A percentile compares a stretch with the other conserved stretches of the same genome.
These are phyloP conservation scores for Ettlia oleoabundans DNA, from an alignment of 139 green algal species.

Conservation along the genomic window DNA sequence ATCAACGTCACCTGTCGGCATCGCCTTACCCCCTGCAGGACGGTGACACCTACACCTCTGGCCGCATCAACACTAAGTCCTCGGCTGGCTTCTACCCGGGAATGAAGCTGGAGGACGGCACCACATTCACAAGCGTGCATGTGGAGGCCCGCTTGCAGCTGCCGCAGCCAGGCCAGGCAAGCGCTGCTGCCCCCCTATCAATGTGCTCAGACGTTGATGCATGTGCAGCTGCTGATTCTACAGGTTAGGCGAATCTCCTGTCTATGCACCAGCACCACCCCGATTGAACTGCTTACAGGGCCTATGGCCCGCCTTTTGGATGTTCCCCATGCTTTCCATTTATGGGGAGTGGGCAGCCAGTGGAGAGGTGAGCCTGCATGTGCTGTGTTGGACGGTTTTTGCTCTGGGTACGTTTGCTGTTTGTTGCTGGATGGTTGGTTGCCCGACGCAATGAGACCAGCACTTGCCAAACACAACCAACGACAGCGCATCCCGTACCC, in stretches of 20 bases:
- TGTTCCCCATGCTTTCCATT: conserved; percentile 29
- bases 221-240: too few species aligned
- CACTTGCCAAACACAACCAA: too few species aligned
- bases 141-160: conserved; percentile 46
- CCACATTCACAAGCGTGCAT: conserved; percentile 23
- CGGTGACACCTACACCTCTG: conserved; percentile 30
- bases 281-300: too few species aligned
- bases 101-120: conserved; percentile 24
- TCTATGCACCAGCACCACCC: too few species aligned
- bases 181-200: too few species aligned
- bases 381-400: not conserved
- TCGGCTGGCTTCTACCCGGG: conserved; percentile 38
- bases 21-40: too few species aligned
- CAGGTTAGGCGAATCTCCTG: too few species aligned
- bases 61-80: conserved; percentile 39
- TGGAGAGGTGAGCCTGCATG: conserved; percentile 30
- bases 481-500: too few species aligned
- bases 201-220: too few species aligned
- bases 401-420: not conserved
- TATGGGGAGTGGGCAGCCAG: conserved; percentile 46
- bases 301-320: conserved; percentile 53
- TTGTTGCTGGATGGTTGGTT: too few species aligned
- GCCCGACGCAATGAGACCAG: too few species aligned
- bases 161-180: conserved; percentile 23
- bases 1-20: too few species aligned